Conservation (phyloP, 306 rosid genomes). For the Prunus padus region DNA sequence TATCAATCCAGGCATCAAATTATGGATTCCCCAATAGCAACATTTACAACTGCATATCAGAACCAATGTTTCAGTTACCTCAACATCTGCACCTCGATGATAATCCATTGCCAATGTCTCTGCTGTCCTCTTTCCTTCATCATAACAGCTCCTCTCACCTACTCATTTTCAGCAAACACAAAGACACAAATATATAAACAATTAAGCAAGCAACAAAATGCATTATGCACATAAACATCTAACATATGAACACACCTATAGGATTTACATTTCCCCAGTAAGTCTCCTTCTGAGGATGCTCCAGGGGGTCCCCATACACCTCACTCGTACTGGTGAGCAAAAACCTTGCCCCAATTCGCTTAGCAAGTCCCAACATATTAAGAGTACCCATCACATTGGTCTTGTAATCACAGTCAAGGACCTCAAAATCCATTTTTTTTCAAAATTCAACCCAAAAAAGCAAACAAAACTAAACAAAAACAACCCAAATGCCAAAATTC, state of each 20-base stretch:
- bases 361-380: slow-evolving; percentile 94
- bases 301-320: slow-evolving; percentile 93
- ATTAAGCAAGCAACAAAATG: slow-evolving; percentile 2
- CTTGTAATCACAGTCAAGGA: slow-evolving; percentile 80
- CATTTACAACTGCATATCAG: slow-evolving; percentile 10
- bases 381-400: slow-evolving; percentile 98
- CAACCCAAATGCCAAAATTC: neutral
- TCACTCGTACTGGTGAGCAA: slow-evolving; percentile 94
- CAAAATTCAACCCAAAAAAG: neutral
- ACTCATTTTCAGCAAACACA: slow-evolving; percentile 10
- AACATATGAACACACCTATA: slow-evolving; percentile 58
- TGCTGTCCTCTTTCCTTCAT: slow-evolving; percentile 97
- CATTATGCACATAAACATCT: neutral
- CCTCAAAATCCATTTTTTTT: neutral
- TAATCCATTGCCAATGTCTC: slow-evolving; percentile 95
- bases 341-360: slow-evolving; percentile 94
- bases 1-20: neutral
- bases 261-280: slow-evolving; percentile 99
- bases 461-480: neutral
- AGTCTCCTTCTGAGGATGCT: slow-evolving; percentile 98
- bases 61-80: slow-evolving; percentile 43
- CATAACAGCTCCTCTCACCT: slow-evolving; percentile 98
- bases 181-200: neutral
- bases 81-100: slow-evolving; percentile 95
- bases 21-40: neutral